Evolutionary conservation across 2,329 filamentous ascomycete species (phyloP).

Genomic region (Coniochaeta sp.): DNA sequence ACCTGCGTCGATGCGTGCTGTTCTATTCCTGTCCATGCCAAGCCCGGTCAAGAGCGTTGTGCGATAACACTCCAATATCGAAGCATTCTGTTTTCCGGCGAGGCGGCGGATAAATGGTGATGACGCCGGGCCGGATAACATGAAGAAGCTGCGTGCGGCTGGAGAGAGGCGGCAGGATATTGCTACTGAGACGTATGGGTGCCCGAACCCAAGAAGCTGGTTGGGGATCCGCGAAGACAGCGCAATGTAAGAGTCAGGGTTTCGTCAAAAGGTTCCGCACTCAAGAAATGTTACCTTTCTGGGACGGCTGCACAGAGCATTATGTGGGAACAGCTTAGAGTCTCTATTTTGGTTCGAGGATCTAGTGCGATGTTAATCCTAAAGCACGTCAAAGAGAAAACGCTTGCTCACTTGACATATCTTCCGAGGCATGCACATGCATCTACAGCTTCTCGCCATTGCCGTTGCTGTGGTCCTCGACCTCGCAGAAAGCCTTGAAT

Average conservation of each 20-base stretch:
- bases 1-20: not conserved
- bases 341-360: no score
- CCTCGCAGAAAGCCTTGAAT: slow-evolving; percentile 92
- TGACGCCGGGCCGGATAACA: not conserved
- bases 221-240: no score
- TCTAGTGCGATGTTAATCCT: no score
- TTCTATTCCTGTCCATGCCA: not conserved
- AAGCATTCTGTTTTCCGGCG: not conserved
- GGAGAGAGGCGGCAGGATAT: not conserved
- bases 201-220: no score
- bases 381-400: not conserved
- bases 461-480: slow-evolving; percentile 46
- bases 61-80: not conserved
- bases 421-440: not conserved
- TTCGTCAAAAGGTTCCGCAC: no score
- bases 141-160: not conserved
- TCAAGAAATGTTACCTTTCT: no score
- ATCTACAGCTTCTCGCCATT: slow-evolving; percentile 18
- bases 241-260: no score
- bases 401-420: not conserved
- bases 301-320: no score
- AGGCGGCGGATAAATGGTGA: not conserved
- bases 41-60: not conserved
- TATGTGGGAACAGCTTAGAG: no score
- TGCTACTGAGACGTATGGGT: no score